phyloP scores from a whole-genome alignment of 2,329 filamentous ascomycete species.

The Colletotrichum theobromicola region DNA sequence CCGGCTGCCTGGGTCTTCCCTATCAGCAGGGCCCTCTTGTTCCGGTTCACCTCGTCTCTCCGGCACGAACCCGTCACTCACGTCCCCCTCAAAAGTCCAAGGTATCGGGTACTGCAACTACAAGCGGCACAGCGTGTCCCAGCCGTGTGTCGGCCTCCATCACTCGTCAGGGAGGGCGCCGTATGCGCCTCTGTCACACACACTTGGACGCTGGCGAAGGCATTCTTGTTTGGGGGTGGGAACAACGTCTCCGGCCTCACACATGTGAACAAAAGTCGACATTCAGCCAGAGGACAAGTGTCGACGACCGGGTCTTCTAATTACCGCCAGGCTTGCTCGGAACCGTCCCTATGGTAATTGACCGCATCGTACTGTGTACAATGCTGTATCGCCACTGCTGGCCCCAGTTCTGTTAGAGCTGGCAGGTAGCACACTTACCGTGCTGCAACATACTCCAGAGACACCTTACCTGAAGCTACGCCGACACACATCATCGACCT shows the following conservation, averaged over 20 bases:
- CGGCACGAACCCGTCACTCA: not conserved
- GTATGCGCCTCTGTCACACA: constrained; percentile 1
- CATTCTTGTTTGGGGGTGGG: not conserved
- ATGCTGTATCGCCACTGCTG: not conserved
- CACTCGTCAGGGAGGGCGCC: not conserved
- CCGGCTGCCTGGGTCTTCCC: constrained; percentile 12
- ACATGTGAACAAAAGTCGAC: not conserved
- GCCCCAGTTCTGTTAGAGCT: not conserved
- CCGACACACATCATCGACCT: constrained; percentile 7
- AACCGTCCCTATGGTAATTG: not conserved
- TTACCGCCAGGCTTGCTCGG: not conserved
- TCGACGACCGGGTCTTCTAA: not conserved
- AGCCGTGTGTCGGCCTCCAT: not conserved
- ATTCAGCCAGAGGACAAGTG: not conserved
- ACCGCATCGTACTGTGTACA: not conserved
- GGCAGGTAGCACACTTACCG: not conserved
- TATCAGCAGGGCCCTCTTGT: not conserved
- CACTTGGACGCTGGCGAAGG: not conserved
- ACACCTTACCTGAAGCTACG: constrained; percentile 1
- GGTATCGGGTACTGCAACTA: not conserved
- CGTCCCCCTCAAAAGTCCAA: not conserved
- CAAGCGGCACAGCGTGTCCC: not conserved
- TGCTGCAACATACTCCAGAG: not conserved
- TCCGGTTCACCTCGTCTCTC: not conserved
- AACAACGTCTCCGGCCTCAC: not conserved